These are phyloP conservation scores for Trametes sanguinea DNA, from an alignment of 768 basidiomycete species.

Conservation along the genomic window DNA sequence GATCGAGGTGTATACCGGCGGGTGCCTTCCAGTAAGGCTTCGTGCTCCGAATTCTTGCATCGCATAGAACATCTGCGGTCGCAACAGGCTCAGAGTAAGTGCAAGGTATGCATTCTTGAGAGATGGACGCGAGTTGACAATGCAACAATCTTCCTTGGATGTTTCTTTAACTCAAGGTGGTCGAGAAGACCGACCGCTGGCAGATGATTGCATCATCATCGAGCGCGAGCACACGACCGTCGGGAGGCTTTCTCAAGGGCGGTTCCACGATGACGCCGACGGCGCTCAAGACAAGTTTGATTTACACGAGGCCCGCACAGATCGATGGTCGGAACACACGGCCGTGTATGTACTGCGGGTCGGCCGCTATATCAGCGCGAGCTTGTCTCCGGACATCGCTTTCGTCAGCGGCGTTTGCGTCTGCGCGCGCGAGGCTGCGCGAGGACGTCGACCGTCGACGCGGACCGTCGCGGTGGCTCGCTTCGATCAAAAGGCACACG, in stretches of 20 bases:
- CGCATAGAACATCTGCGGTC: background rate
- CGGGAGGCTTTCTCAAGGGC: background rate
- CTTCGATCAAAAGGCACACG: constrained; percentile 14
- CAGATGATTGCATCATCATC: background rate
- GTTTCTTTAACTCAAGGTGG: background rate
- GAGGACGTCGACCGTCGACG: background rate
- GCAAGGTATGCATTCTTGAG: no score
- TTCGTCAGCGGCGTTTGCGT: constrained; percentile 10
- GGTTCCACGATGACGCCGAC: constrained; percentile 4
- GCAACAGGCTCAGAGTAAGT: background rate
- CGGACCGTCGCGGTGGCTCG: background rate
- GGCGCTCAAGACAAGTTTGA: background rate
- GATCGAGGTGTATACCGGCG: background rate
- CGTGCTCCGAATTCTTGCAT: background rate
- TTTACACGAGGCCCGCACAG: background rate
- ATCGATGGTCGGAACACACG: background rate
- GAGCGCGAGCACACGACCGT: constrained; percentile 2
- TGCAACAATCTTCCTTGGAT: background rate
- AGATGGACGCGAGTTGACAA: background rate
- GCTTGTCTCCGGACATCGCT: background rate
- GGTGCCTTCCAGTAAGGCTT: background rate
- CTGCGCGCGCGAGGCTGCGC: background rate
- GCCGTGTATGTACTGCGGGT: background rate
- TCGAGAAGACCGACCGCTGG: background rate
- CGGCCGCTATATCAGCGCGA: constrained; percentile 1